Evolutionary conservation across 2,329 filamentous ascomycete species (phyloP).

Genomic region (Rutstroemia sp.): DNA sequence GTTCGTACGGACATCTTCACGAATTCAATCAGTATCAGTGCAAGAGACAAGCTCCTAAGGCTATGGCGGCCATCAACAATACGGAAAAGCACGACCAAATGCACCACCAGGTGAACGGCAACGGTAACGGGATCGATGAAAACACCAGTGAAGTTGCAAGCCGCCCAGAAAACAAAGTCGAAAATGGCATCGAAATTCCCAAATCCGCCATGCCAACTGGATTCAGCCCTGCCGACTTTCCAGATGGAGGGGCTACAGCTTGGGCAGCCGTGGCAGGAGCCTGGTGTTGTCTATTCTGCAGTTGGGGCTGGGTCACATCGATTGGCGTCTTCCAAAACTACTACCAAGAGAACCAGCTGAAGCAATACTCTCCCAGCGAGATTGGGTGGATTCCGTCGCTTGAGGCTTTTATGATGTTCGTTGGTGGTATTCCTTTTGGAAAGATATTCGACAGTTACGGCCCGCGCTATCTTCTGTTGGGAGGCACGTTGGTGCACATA

Average conservation of each 20-base stretch:
- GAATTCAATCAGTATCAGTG: background rate
- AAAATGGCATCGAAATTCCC: background rate
- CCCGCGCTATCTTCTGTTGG: background rate
- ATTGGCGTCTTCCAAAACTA: background rate
- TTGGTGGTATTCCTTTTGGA: background rate
- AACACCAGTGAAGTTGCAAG: background rate
- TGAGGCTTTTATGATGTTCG: background rate
- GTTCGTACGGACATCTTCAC: too few relatives aligned
- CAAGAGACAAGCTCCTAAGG: background rate
- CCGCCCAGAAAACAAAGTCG: background rate
- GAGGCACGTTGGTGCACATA: background rate
- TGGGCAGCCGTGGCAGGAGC: background rate
- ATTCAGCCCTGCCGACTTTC: background rate
- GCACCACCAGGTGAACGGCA: background rate
- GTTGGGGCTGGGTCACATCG: background rate
- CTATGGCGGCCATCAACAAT: background rate
- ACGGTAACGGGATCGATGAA: background rate
- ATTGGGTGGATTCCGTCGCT: background rate
- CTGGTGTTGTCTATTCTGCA: background rate
- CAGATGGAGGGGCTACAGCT: background rate
- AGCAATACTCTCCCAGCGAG: background rate
- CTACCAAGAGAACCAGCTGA: background rate
- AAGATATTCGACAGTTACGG: background rate
- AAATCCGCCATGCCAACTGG: background rate
- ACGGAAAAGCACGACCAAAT: background rate